These are phyloP conservation scores for Fusarium tanahbumbuense DNA, from an alignment of 2,329 filamentous ascomycete species.

Conservation along the genomic window DNA sequence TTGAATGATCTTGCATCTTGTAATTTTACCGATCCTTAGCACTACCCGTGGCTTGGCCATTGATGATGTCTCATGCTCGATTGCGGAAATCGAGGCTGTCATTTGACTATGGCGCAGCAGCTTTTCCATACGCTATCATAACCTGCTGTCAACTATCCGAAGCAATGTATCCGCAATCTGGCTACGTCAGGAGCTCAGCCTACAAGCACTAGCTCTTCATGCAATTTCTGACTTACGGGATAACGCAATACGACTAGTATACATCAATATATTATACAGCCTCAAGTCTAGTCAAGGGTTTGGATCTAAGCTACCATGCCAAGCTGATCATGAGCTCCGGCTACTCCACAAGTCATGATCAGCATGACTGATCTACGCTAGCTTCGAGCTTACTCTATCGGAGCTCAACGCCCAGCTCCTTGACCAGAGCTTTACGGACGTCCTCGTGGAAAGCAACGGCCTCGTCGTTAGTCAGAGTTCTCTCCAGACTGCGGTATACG, in stretches of 20 bases:
- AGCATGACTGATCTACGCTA: slow-evolving; percentile 31
- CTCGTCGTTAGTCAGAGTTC: slow-evolving; percentile 87
- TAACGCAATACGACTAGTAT: slow-evolving; percentile 28
- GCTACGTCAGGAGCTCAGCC: slow-evolving; percentile 16
- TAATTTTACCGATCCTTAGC: background rate
- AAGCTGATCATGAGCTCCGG: slow-evolving; percentile 34
- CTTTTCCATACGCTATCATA: slow-evolving; percentile 1
- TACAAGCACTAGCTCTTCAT: background rate
- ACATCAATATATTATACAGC: slow-evolving; percentile 28
- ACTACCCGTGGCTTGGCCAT: slow-evolving; percentile 22
- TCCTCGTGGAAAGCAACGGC: slow-evolving; percentile 79
- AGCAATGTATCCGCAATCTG: background rate
- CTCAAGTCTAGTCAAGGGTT: slow-evolving; percentile 19
- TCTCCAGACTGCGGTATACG: slow-evolving; percentile 92
- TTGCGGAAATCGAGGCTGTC: background rate
- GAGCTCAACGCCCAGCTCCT: slow-evolving; percentile 78
- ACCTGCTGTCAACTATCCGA: slow-evolving; percentile 4
- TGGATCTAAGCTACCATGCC: slow-evolving; percentile 23
- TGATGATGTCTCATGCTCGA: background rate
- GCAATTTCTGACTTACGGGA: slow-evolving; percentile 4
- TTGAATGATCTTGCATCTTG: slow-evolving; percentile 31
- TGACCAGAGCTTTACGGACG: slow-evolving; percentile 73
- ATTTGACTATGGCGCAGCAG: slow-evolving; percentile 30
- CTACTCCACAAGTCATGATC: slow-evolving; percentile 37
- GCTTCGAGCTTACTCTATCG: slow-evolving; percentile 42